Evolutionary conservation across 371 early-diverging fungal species (phyloP).

Genomic region (Mucor saturninus): DNA sequence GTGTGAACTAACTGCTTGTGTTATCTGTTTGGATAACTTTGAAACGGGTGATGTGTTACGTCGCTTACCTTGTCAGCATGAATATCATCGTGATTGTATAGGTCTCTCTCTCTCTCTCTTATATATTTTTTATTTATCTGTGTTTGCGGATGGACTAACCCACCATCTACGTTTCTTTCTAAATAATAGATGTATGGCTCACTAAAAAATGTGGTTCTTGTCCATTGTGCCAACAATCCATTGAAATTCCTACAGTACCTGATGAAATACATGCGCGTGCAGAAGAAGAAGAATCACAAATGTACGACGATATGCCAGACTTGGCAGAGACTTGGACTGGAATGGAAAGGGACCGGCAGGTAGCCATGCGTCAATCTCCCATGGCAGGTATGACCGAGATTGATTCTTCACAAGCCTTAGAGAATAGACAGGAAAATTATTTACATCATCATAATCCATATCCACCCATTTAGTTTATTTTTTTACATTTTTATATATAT

Average conservation of each 20-base stretch:
- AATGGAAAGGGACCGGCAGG: constrained; percentile 7
- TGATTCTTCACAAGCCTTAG: not conserved
- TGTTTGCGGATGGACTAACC: no score
- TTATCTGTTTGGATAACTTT: constrained; percentile 80
- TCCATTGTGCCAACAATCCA: constrained; percentile 45
- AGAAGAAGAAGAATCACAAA: constrained; percentile 1
- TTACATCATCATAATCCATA: not conserved
- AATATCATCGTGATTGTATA: constrained; percentile 82
- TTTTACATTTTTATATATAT: no score
- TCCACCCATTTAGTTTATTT: not conserved
- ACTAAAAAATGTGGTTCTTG: constrained; percentile 51
- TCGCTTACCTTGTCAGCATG: constrained; percentile 74
- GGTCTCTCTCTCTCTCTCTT: constrained; percentile 20
- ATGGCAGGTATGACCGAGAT: not conserved
- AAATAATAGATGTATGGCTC: constrained; percentile 51
- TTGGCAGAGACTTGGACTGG: constrained; percentile 12
- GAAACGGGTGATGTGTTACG: constrained; percentile 62
- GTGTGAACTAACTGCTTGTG: constrained; percentile 48
- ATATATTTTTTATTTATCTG: no score
- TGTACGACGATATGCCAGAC: constrained; percentile 8
- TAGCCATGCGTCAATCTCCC: constrained; percentile 10
- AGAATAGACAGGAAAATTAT: not conserved
- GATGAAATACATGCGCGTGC: constrained; percentile 6
- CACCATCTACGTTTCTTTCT: no score
- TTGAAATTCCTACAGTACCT: constrained; percentile 17